phyloP scores from a whole-genome alignment of 2,329 filamentous ascomycete species.

The Drechslera avenae region DNA sequence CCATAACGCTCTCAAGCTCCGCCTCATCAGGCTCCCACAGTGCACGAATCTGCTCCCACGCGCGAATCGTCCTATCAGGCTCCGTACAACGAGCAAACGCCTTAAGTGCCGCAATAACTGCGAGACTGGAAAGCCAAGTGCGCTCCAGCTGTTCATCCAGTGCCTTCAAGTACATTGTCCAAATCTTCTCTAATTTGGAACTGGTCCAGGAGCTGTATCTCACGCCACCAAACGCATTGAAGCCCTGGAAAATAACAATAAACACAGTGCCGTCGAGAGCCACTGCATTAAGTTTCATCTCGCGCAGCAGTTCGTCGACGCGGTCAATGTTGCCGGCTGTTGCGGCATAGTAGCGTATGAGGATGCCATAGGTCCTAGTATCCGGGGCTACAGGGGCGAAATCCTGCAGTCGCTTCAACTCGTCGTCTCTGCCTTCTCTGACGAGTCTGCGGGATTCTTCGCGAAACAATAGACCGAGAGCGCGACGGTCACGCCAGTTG shows the following conservation, averaged over 20 bases:
- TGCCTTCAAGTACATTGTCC: constrained; percentile 34
- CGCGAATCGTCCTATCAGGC: constrained; percentile 57
- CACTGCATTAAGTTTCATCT: constrained; percentile 74
- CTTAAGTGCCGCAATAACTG: constrained; percentile 39
- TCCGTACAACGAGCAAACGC: constrained; percentile 69
- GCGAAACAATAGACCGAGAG: constrained; percentile 56
- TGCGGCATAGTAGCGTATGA: constrained; percentile 75
- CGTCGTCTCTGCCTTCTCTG: constrained; percentile 54
- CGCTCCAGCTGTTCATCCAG: constrained; percentile 25
- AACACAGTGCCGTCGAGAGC: constrained; percentile 78
- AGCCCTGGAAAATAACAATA: constrained; percentile 81
- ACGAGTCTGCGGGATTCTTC: constrained; percentile 51
- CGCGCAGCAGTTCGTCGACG: constrained; percentile 72
- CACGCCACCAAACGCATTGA: constrained; percentile 71
- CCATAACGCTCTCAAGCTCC: constrained; percentile 40
- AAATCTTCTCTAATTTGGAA: constrained; percentile 62
- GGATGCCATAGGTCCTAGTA: constrained; percentile 76
- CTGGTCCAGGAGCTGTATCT: constrained; percentile 73
- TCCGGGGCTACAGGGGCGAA: constrained; percentile 72
- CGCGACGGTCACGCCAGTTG: constrained; percentile 51
- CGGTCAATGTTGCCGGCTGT: constrained; percentile 72
- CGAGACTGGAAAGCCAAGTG: constrained; percentile 37
- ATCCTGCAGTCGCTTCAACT: constrained; percentile 67
- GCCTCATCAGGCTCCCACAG: constrained; percentile 47
- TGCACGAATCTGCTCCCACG: constrained; percentile 56